Evolutionary conservation across 768 basidiomycete genomes (phyloP).

Genomic region (Clavaria fumosa): DNA sequence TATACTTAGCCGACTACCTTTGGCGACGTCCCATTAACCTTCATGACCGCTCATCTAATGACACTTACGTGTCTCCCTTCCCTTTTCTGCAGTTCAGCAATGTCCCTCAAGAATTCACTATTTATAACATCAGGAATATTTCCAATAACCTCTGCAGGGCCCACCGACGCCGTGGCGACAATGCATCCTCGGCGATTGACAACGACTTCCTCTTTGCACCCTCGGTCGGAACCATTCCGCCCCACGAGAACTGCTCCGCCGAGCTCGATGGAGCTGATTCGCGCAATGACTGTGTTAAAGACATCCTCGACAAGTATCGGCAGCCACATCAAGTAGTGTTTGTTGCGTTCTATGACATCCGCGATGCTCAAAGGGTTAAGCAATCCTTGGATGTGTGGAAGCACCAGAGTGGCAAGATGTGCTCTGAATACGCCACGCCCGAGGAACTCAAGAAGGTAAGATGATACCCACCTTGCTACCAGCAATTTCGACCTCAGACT

Average conservation of each 20-base stretch:
- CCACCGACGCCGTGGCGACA: too few relatives aligned
- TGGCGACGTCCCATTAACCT: too few relatives aligned
- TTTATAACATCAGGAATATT: too few relatives aligned
- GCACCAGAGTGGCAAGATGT: constrained; percentile 11
- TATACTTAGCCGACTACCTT: too few relatives aligned
- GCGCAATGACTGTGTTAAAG: constrained; percentile 27
- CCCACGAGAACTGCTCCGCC: constrained; percentile 8
- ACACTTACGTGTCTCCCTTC: too few relatives aligned
- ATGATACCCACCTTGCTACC: too few relatives aligned
- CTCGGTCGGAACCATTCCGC: constrained; percentile 16
- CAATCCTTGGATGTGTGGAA: background rate
- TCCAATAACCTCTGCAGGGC: too few relatives aligned
- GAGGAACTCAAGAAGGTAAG: constrained; percentile 32
- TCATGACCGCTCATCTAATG: too few relatives aligned
- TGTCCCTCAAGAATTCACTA: too few relatives aligned
- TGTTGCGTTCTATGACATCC: constrained; percentile 44
- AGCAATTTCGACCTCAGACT: constrained; percentile 10
- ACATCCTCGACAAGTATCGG: constrained; percentile 38
- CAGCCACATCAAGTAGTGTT: constrained; percentile 37
- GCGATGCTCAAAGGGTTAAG: constrained; percentile 33
- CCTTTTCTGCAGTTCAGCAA: too few relatives aligned
- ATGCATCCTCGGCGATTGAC: too few relatives aligned
- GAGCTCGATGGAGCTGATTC: too few relatives aligned
- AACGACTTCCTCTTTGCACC: background rate
- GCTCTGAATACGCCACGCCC: constrained; percentile 32